phyloP scores from a whole-genome alignment of 352 stramenopile genomes.

The Phytophthora tentaculata region DNA sequence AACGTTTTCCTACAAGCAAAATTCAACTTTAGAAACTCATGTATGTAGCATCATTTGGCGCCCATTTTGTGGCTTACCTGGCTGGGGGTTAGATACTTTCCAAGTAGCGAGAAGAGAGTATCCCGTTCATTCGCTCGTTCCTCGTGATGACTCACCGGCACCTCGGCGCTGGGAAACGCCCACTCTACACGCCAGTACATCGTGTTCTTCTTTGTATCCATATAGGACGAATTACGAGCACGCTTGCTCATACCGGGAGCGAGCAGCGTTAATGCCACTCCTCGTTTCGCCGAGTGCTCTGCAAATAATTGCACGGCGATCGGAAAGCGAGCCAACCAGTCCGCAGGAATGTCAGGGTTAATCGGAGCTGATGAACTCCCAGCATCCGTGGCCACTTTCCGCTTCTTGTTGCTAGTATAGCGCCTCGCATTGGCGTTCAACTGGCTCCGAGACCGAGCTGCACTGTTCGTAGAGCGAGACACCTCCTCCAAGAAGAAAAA shows the following conservation, averaged over 20 bases:
- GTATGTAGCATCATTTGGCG: not conserved
- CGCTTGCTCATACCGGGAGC: constrained; percentile 86
- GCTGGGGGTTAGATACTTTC: constrained; percentile 60
- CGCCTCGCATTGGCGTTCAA: constrained; percentile 43
- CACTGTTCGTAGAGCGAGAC: constrained; percentile 60
- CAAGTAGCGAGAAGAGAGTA: constrained; percentile 66
- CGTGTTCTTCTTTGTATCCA: constrained; percentile 65
- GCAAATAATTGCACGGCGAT: constrained; percentile 73
- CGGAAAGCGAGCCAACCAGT: constrained; percentile 81
- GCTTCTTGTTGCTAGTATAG: constrained; percentile 44
- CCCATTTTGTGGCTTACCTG: constrained; percentile 44
- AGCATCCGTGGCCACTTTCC: constrained; percentile 24
- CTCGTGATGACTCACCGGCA: constrained; percentile 56
- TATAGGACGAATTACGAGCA: constrained; percentile 74
- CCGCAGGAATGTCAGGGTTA: constrained; percentile 66
- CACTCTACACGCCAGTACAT: constrained; percentile 86
- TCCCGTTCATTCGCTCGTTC: constrained; percentile 53
- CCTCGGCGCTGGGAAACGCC: constrained; percentile 62
- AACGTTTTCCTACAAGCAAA: constrained; percentile 63
- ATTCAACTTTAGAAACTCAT: constrained; percentile 1
- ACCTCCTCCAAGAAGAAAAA: constrained; percentile 84
- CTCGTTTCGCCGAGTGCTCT: constrained; percentile 70
- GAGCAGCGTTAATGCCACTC: constrained; percentile 71
- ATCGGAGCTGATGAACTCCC: constrained; percentile 20
- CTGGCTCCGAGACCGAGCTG: constrained; percentile 46